phyloP scores from a whole-genome alignment of 257 asterid species.

The Capsicum baccatum region DNA sequence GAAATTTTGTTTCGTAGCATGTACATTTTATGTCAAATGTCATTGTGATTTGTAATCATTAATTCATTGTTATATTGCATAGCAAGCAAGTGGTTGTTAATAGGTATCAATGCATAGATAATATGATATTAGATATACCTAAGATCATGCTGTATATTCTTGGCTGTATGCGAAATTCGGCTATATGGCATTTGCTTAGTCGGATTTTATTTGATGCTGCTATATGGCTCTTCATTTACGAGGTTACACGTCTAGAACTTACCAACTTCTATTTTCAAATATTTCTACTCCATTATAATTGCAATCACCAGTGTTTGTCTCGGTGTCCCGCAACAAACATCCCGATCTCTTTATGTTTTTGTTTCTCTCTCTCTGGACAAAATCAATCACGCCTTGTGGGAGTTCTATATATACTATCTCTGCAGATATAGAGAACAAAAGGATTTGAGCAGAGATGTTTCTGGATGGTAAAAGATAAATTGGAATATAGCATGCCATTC shows the following conservation, averaged over 20 bases:
- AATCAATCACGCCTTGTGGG: neutral
- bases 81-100: neutral
- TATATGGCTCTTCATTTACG: neutral
- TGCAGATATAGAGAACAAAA: neutral
- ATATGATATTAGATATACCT: slow-evolving; percentile 1
- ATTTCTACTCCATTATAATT: neutral
- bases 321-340: neutral
- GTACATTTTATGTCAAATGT: neutral
- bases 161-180: neutral
- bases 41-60: neutral
- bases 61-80: neutral
- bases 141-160: neutral
- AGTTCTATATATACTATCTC: neutral
- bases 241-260: neutral
- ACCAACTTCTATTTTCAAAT: neutral
- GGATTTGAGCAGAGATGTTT: slow-evolving; percentile 17
- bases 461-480: neutral
- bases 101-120: slow-evolving; percentile 19
- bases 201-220: neutral
- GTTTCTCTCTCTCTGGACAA: slow-evolving; percentile 13
- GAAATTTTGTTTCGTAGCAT: neutral
- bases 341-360: neutral
- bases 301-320: slow-evolving; percentile 8
- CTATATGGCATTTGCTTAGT: neutral
- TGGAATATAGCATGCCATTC: neutral